These are phyloP conservation scores for Stemphylium beticola DNA, from an alignment of 2,329 filamentous ascomycete genomes.

Conservation along the genomic window DNA sequence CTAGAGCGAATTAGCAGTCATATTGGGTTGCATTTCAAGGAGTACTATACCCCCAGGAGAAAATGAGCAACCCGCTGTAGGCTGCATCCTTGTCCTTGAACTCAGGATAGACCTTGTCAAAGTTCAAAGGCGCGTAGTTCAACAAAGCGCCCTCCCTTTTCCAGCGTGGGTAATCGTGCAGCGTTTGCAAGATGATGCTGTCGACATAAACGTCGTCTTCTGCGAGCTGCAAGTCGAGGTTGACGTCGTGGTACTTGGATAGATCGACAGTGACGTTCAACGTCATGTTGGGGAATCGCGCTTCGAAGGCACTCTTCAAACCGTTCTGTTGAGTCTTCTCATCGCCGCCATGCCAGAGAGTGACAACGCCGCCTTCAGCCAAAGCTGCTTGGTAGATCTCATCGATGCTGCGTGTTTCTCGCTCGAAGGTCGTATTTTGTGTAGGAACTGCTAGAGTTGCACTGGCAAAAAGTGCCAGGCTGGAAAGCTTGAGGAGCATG, in stretches of 20 bases:
- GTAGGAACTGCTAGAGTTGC: not conserved
- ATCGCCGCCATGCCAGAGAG: constrained; percentile 59
- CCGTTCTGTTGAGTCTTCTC: constrained; percentile 50
- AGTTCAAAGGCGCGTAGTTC: constrained; percentile 57
- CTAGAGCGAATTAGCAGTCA: constrained; percentile 11
- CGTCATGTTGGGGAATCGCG: constrained; percentile 57
- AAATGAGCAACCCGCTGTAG: constrained; percentile 53
- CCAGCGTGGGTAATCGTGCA: constrained; percentile 62
- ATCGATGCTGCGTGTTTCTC: constrained; percentile 57
- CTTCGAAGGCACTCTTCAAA: constrained; percentile 55
- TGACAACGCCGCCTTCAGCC: constrained; percentile 55
- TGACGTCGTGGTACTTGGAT: constrained; percentile 61
- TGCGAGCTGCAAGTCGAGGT: constrained; percentile 56
- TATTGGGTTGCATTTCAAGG: too few species aligned
- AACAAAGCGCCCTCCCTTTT: constrained; percentile 55
- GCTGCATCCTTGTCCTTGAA: constrained; percentile 54
- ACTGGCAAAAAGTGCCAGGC: constrained; percentile 6
- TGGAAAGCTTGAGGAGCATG: constrained; percentile 5
- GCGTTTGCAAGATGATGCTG: constrained; percentile 57
- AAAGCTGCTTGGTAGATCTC: constrained; percentile 59
- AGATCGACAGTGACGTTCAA: constrained; percentile 63
- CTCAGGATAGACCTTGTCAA: constrained; percentile 51
- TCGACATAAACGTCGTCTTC: constrained; percentile 48
- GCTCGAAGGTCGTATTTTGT: not conserved
- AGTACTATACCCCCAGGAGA: constrained; percentile 28